phyloP scores from a whole-genome alignment of 225 moss, liverwort and hornwort genomes.

The Sphagnum tenellum region DNA sequence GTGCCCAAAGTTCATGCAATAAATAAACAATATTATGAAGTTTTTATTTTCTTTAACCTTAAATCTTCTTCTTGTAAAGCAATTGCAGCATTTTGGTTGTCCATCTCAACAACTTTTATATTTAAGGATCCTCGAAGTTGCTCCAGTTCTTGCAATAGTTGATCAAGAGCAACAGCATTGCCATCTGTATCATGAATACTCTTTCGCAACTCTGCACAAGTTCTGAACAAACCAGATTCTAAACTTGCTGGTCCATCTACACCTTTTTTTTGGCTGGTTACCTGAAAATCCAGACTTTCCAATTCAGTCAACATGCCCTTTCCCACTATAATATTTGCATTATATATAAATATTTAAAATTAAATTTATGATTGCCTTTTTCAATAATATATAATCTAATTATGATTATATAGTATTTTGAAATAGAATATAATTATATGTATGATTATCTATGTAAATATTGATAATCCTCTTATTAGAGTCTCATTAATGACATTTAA shows the following conservation, averaged over 20 bases:
- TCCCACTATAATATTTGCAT: not conserved
- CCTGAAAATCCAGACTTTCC: constrained; percentile 17
- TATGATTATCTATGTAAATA: not conserved
- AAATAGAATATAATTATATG: not conserved
- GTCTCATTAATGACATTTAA: too few species aligned
- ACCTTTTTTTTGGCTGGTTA: constrained; percentile 41
- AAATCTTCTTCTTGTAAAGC: constrained; percentile 34
- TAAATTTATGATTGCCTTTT: not conserved
- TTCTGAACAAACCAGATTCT: constrained; percentile 47
- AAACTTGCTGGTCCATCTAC: constrained; percentile 65
- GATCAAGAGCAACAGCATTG: constrained; percentile 23
- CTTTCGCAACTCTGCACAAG: constrained; percentile 43
- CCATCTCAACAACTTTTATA: constrained; percentile 4
- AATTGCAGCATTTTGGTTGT: constrained; percentile 4
- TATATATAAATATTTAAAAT: not conserved
- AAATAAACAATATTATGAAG: too few species aligned
- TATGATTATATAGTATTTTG: too few species aligned
- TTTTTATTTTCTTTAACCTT: constrained; percentile 16
- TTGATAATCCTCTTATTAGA: not conserved
- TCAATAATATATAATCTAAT: not conserved
- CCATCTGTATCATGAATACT: constrained; percentile 29
- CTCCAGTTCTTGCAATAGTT: constrained; percentile 26
- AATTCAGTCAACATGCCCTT: not conserved
- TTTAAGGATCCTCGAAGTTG: constrained; percentile 6
- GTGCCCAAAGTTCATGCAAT: too few species aligned